These are phyloP conservation scores for Leptographium radiaticola DNA, from an alignment of 2,329 filamentous ascomycete genomes.

Conservation along the genomic window DNA sequence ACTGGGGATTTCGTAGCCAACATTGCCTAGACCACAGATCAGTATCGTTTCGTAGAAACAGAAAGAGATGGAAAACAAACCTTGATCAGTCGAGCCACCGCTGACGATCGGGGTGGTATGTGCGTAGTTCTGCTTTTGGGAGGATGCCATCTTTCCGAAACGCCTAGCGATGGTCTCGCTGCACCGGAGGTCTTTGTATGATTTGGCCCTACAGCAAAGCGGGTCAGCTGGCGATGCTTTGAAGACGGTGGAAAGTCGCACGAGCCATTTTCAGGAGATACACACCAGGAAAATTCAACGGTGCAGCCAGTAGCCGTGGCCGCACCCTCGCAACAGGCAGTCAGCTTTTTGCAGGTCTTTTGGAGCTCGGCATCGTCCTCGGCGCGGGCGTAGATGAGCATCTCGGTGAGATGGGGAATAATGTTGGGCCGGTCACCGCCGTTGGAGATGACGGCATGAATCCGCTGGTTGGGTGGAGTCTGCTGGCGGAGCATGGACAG, in stretches of 20 bases:
- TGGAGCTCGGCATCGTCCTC: conserved; percentile 22
- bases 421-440: conserved; percentile 23
- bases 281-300: conserved; percentile 13
- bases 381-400: conserved; percentile 31
- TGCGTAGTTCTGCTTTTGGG: neutral
- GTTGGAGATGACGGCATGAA: conserved; percentile 34
- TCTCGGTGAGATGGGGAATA: conserved; percentile 24
- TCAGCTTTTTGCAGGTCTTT: conserved; percentile 17
- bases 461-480: conserved; percentile 30
- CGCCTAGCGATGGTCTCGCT: neutral
- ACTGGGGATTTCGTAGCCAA: neutral
- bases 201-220: conserved; percentile 3
- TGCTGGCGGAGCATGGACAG: conserved; percentile 33
- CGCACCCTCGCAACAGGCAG: conserved; percentile 21
- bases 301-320: conserved; percentile 23
- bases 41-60: neutral
- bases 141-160: neutral
- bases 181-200: neutral
- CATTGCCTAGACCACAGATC: neutral
- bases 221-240: conserved; percentile 10
- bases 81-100: neutral
- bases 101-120: neutral
- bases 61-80: neutral
- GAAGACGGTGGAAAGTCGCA: no score
- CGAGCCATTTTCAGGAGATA: conserved; percentile 14